Percentiles rank a stretch among this genome's conserved stretches.
Conservation (phyloP, 371 early-diverging fungal genomes). For the Capniomyces stellatus region DNA sequence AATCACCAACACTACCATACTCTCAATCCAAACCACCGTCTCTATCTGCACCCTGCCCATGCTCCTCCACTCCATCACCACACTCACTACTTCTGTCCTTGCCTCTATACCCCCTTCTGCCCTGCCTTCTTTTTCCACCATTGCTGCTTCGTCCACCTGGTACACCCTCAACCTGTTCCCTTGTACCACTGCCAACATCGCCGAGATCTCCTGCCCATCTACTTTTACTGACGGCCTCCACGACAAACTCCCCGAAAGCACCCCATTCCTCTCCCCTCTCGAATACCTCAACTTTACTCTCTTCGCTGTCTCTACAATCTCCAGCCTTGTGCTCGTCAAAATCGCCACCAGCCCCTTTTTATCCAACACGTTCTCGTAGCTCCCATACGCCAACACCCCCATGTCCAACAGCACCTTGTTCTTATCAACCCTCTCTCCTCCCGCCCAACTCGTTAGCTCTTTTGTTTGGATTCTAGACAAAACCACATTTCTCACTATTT, state of each 20-base stretch:
- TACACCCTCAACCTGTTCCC: background rate
- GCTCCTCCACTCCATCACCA: constrained; percentile 6
- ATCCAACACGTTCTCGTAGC: constrained; percentile 6
- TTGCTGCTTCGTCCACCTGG: background rate
- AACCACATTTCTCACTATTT: constrained; percentile 15
- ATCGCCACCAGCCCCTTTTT: constrained; percentile 20
- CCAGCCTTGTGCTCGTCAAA: constrained; percentile 10
- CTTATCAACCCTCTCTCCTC: background rate
- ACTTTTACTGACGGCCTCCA: background rate
- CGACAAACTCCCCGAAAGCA: background rate
- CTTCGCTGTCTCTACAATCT: constrained; percentile 8
- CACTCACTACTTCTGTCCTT: constrained; percentile 4
- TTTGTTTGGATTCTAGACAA: constrained; percentile 17
- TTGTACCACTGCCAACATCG: background rate
- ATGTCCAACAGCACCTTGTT: constrained; percentile 11
- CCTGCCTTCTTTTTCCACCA: background rate
- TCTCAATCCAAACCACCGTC: constrained; percentile 19
- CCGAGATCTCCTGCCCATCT: background rate
- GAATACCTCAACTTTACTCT: constrained; percentile 9
- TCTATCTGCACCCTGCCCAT: constrained; percentile 15
- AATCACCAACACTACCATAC: constrained; percentile 11
- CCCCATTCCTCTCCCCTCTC: background rate
- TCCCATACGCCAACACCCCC: constrained; percentile 10
- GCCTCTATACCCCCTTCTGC: background rate
- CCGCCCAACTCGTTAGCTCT: constrained; percentile 1